phyloP scores from a whole-genome alignment of 495 filamentous ascomycete species.

The Podospora tetraspora region DNA sequence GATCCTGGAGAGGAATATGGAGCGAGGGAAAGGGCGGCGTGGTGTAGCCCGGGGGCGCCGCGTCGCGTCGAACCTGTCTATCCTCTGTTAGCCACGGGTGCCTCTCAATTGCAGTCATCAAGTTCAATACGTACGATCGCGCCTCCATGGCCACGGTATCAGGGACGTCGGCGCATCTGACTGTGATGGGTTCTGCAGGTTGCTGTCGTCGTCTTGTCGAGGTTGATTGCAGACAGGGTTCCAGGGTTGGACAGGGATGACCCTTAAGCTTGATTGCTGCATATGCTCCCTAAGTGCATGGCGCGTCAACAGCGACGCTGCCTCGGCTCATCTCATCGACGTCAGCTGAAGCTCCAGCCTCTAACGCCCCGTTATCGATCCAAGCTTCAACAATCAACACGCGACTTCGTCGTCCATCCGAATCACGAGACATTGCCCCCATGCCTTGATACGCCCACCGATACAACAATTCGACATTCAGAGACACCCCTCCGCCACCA shows the following conservation, averaged over 20 bases:
- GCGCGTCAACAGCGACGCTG: neutral
- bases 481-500: constrained; percentile 10
- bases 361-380: neutral
- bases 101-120: neutral
- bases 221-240: neutral
- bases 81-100: neutral
- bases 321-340: constrained; percentile 10
- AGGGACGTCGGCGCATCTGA: neutral
- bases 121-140: constrained; percentile 15
- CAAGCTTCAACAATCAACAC: neutral
- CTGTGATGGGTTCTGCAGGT: neutral
- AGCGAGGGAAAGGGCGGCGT: constrained; percentile 82
- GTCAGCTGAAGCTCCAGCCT: neutral
- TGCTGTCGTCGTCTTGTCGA: neutral
- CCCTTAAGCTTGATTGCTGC: neutral
- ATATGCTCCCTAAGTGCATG: neutral
- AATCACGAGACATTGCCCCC: neutral
- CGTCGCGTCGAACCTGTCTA: constrained; percentile 30
- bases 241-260: neutral
- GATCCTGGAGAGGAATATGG: constrained; percentile 59
- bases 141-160: constrained; percentile 14
- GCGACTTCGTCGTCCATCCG: neutral
- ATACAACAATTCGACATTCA: neutral
- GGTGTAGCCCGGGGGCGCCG: constrained; percentile 59
- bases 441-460: neutral